These are phyloP conservation scores for Penicillium sp. DNA, from an alignment of 2,329 filamentous ascomycete species.

Conservation along the genomic window DNA sequence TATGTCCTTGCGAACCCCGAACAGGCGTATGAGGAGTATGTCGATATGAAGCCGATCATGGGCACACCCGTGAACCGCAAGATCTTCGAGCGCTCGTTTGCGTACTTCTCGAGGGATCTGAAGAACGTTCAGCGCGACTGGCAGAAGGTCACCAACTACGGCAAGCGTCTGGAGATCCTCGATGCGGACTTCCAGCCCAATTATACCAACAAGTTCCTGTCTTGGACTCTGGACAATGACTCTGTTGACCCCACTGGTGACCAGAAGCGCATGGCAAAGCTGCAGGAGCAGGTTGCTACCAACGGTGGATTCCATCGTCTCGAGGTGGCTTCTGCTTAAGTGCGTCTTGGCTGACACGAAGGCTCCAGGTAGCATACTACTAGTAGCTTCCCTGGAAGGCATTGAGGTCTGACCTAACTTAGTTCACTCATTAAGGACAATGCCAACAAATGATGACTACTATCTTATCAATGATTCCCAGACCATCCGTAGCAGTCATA, in stretches of 20 bases:
- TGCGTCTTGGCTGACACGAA: background rate
- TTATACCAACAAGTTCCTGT: slow-evolving; percentile 74
- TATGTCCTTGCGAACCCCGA: slow-evolving; percentile 69
- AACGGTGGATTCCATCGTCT: slow-evolving; percentile 63
- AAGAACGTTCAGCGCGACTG: slow-evolving; percentile 78
- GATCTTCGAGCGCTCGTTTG: slow-evolving; percentile 79
- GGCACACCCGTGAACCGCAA: slow-evolving; percentile 71
- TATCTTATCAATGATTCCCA: background rate
- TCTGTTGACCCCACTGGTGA: slow-evolving; percentile 71
- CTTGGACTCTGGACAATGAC: slow-evolving; percentile 68
- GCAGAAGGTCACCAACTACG: slow-evolving; percentile 77
- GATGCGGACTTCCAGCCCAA: slow-evolving; percentile 69
- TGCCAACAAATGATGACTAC: background rate
- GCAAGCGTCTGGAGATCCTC: slow-evolving; percentile 73
- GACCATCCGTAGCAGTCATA: background rate
- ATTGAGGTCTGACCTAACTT: background rate
- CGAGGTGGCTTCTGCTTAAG: slow-evolving; percentile 34
- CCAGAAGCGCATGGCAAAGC: slow-evolving; percentile 73
- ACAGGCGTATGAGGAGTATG: slow-evolving; percentile 69
- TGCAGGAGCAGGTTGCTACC: slow-evolving; percentile 70
- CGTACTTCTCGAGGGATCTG: slow-evolving; percentile 75
- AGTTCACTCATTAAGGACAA: background rate
- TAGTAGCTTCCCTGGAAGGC: background rate
- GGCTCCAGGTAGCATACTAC: background rate
- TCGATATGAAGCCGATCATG: slow-evolving; percentile 75